Conservation (phyloP, 1,284 basidiomycete species). For the Somion occarium region DNA sequence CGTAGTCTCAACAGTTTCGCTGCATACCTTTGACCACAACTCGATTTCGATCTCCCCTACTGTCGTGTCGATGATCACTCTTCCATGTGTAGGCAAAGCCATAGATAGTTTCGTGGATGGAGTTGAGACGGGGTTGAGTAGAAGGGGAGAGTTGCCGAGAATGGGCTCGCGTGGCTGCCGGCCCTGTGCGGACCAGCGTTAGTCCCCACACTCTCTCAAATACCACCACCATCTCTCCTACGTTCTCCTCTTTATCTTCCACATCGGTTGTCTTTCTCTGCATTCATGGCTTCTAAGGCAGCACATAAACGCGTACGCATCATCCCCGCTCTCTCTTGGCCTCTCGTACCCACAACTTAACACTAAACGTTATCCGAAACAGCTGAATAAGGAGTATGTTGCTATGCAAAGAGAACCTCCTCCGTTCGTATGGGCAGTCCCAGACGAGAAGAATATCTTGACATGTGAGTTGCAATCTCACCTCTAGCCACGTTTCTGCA, state of each 20-base stretch:
- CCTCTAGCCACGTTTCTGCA: background rate
- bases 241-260: background rate
- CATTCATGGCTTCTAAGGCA: constrained; percentile 73
- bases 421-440: constrained; percentile 90
- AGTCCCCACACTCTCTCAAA: background rate
- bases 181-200: background rate
- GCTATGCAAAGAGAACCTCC: constrained; percentile 92
- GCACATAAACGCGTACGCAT: constrained; percentile 74
- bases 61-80: constrained; percentile 87
- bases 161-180: background rate
- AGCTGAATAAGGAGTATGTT: constrained; percentile 89
- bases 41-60: constrained; percentile 93
- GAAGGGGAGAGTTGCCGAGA: background rate
- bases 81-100: constrained; percentile 80
- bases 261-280: background rate
- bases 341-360: constrained; percentile 1
- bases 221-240: background rate
- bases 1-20: no score
- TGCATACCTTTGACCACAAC: constrained; percentile 81
- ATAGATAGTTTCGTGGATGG: constrained; percentile 30
- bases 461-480: constrained; percentile 53
- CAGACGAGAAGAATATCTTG: constrained; percentile 95
- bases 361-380: constrained; percentile 15
- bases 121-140: background rate
- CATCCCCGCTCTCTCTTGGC: constrained; percentile 4